phyloP scores from a whole-genome alignment of 1,139 yeast genomes.

The Saccharomycopsis crataegensis region DNA sequence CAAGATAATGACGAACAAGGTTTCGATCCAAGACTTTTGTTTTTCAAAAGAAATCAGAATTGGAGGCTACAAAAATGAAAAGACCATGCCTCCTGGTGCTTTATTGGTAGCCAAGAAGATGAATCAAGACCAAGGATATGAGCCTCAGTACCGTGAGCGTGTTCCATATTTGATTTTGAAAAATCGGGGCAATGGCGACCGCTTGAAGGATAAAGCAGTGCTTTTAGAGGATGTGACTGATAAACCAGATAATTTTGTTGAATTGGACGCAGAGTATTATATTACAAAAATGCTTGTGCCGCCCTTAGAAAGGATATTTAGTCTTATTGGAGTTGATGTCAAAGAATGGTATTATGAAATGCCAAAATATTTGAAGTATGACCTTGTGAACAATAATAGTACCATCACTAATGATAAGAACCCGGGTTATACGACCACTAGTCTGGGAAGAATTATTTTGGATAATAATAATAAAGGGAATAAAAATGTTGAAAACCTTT shows the following conservation, averaged over 20 bases:
- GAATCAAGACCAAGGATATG: slow-evolving; percentile 60
- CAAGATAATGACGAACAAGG: slow-evolving; percentile 53
- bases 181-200: slow-evolving; percentile 32
- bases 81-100: slow-evolving; percentile 87
- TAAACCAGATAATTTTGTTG: slow-evolving; percentile 23
- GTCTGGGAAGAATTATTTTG: not conserved
- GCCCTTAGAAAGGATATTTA: slow-evolving; percentile 79
- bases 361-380: slow-evolving; percentile 33
- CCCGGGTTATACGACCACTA: not conserved
- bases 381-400: slow-evolving; percentile 12
- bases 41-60: slow-evolving; percentile 85
- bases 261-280: slow-evolving; percentile 76
- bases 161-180: slow-evolving; percentile 78
- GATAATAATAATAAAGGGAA: not conserved
- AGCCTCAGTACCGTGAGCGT: slow-evolving; percentile 83
- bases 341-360: slow-evolving; percentile 71
- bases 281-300: slow-evolving; percentile 79
- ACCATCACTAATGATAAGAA: slow-evolving; percentile 21
- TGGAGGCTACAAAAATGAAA: slow-evolving; percentile 72
- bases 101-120: slow-evolving; percentile 58
- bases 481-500: slow-evolving; percentile 1
- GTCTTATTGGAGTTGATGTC: slow-evolving; percentile 75
- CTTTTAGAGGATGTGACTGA: slow-evolving; percentile 66
- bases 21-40: slow-evolving; percentile 74
- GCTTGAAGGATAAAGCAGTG: slow-evolving; percentile 73